phyloP scores from a whole-genome alignment of 805 yeast species.

The Jamesozyma rosinii region DNA sequence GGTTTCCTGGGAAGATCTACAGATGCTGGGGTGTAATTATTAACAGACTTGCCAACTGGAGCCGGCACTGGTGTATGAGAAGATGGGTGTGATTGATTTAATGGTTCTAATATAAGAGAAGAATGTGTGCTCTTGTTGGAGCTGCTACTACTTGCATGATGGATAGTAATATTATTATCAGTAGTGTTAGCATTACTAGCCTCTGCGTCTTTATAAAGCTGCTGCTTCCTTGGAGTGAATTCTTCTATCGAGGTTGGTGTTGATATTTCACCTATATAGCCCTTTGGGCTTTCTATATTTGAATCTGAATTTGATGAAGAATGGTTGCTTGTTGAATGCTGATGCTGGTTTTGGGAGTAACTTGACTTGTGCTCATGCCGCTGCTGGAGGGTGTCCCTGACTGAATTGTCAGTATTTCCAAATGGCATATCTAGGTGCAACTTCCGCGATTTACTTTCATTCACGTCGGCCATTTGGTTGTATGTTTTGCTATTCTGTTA shows the following conservation, averaged over 20 bases:
- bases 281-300: conserved; percentile 17
- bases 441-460: not conserved
- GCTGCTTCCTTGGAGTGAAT: not conserved
- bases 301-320: conserved; percentile 21
- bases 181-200: not conserved
- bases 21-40: not conserved
- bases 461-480: not conserved
- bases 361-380: not conserved
- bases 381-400: not conserved
- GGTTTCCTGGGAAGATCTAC: not conserved
- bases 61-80: not conserved
- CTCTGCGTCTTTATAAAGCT: not conserved
- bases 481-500: too few species aligned
- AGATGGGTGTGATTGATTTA: too few species aligned
- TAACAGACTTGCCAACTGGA: too few species aligned
- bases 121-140: not conserved
- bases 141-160: not conserved
- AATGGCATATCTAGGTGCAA: not conserved
- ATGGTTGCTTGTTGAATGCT: conserved; percentile 13
- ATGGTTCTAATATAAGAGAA: not conserved
- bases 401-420: not conserved
- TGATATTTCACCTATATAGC: conserved; percentile 13
- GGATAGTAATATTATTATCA: not conserved
- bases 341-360: conserved; percentile 1
- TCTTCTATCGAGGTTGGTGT: conserved; percentile 10